These are phyloP conservation scores for Kazachstania sp. DNA, from an alignment of 1,139 yeast species.

Conservation along the genomic window DNA sequence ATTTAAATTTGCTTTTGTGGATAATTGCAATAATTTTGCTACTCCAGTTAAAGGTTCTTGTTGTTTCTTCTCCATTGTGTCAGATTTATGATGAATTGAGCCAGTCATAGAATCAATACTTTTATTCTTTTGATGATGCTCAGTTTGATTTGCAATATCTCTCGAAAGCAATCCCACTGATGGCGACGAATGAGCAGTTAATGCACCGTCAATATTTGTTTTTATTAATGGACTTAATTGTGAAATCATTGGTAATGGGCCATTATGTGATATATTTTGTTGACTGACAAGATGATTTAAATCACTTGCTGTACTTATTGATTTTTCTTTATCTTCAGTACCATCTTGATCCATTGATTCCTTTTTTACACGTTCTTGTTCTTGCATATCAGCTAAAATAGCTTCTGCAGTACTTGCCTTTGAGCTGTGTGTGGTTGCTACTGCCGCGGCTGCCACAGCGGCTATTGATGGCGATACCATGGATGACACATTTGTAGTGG, in stretches of 20 bases:
- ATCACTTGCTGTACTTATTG: conserved; percentile 3
- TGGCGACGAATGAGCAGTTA: conserved; percentile 2
- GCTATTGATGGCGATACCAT: conserved; percentile 4
- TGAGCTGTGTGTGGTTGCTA: conserved; percentile 7
- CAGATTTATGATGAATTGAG: not conserved
- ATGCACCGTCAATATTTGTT: conserved; percentile 6
- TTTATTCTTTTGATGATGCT: not conserved
- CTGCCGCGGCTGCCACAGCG: not conserved
- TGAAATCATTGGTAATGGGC: conserved; percentile 23
- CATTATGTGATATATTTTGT: conserved; percentile 17
- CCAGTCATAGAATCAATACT: not conserved
- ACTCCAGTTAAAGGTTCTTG: conserved; percentile 8
- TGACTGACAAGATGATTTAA: conserved; percentile 11
- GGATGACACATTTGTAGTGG: conserved; percentile 6
- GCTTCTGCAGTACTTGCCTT: conserved; percentile 24
- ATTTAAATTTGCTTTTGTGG: conserved; percentile 41
- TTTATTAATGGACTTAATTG: conserved; percentile 25
- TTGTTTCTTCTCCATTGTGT: not conserved
- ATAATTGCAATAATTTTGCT: conserved; percentile 20
- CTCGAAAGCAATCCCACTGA: conserved; percentile 1
- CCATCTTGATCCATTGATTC: conserved; percentile 3
- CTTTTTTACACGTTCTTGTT: conserved; percentile 22
- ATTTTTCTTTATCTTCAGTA: conserved; percentile 1
- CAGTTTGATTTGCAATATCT: not conserved
- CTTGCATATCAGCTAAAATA: conserved; percentile 26